Conservation (phyloP, 305 asterid species). For the Fraxinus dipetala region DNA sequence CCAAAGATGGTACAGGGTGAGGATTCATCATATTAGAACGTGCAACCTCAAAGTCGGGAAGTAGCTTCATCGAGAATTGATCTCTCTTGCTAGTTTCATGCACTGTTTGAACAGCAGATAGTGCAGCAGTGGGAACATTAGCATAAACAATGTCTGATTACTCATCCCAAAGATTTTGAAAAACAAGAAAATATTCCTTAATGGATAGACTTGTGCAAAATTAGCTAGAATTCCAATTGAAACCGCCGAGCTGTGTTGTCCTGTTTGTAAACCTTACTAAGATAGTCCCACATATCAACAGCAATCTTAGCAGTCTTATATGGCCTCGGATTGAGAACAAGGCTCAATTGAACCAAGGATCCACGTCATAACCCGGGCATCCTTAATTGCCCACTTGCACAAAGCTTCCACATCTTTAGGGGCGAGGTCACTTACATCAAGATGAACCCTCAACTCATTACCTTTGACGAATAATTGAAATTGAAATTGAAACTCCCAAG, state of each 20-base stretch:
- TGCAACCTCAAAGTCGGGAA: background rate
- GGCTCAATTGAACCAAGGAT: too few relatives aligned
- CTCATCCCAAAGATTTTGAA: background rate
- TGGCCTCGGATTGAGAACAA: background rate
- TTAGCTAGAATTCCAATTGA: slow-evolving; percentile 8
- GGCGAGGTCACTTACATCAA: too few relatives aligned
- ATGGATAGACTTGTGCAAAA: background rate
- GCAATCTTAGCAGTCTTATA: background rate
- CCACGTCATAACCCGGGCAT: too few relatives aligned
- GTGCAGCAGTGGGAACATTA: background rate
- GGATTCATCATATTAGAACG: background rate
- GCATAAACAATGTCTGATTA: background rate
- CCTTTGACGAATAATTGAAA: too few relatives aligned
- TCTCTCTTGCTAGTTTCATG: background rate
- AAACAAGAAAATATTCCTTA: background rate
- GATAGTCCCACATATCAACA: background rate
- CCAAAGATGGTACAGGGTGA: background rate
- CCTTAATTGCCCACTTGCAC: too few relatives aligned
- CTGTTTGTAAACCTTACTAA: background rate
- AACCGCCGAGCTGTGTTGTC: background rate
- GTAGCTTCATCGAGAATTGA: background rate
- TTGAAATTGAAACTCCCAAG: too few relatives aligned
- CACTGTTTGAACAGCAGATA: background rate
- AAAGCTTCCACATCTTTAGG: too few relatives aligned
- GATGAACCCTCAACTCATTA: too few relatives aligned